Evolutionary conservation across 2,329 filamentous ascomycete species (phyloP), one percentile per base, ranked within the genome.

Genomic region (Parastagonospora nodorum): DNA sequence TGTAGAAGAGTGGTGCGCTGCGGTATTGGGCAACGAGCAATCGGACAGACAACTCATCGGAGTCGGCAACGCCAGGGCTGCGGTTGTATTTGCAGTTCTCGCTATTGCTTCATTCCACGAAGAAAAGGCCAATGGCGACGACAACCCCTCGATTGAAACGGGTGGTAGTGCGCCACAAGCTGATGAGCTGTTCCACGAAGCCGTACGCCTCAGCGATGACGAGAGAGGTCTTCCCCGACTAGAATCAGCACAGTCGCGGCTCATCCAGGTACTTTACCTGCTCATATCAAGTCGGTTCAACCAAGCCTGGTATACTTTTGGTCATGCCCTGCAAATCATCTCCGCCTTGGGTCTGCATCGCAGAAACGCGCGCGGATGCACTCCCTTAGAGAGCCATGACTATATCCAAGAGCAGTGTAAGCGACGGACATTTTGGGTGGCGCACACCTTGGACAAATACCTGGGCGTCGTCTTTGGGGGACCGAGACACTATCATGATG

Each of bases 381-480:
- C 51, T 31, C 57, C 49, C 4, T 16, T 44, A 14, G 32, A 40
- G 5, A 27, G 55, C 3, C 64, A 28, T 31, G 74, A 82, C 44
- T 79, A 79, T 33, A 76, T 80, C n/a, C 61, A 74, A 1, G 66
- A 68, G 0, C 82, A 86, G 50, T 80, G 82, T 31, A 77, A 79
- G 0, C 83, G 81, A 47, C 74, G 84, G 8, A 81, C 84, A 0
- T 87, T 88, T 36, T 87, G 84, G 84, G 80, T 80, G 2, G 79
- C 82, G 0, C 87, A 87, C 57, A 82, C 80, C 0, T 68, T 87
- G 2, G 84, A 88, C 62, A 84, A 82, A 33, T 86, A 86, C 48
- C 68, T 87, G 1, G 81, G 82, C 12, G 80, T 84, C 5, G 80
- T 85, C 10, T 81, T 85, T 44, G 84, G 84, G 0, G 75, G 84